Base-by-base conservation (phyloP, 768 basidiomycete genomes). In the Erythrobasidium yunnanense region DNA sequence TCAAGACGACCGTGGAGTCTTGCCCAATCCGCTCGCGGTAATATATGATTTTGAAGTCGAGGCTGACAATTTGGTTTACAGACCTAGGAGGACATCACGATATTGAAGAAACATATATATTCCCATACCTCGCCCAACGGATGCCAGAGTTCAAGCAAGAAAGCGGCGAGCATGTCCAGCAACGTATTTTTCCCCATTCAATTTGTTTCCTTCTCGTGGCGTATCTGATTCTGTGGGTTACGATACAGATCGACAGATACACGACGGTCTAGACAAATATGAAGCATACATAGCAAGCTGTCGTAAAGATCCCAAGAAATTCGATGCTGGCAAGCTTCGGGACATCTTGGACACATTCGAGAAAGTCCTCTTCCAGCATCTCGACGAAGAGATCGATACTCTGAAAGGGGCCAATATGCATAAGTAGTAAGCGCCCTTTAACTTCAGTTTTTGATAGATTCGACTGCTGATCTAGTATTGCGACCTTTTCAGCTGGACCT, bases 101-200 rank as follows among this genome's bases (percentile, higher is more conserved):
- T 25, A 58, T 58, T 25, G 56, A 58, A 58, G 56, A 76, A 69
- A 67, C 70, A 25, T 71, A 76, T 65, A 73, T 76, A 54, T 76
- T 76, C 69, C 76, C 76, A 17, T 66, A 74, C 1, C 67, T 76
- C 27, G 76, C 73, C 13, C 70, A 69, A 66, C 72, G 73, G 66
- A 75, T 76, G 76, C 76, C 76, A 6, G 74, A 75, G 63, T 76
- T 76, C 72, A 74, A 75, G 66, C 66, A 65, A 17, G 76, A 73
- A 13, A 69, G 71, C 8, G 76, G 76, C 5, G 72, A 72, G 65
- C 76, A 76, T 66, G 63, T 76, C 1, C 69, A 75, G 66, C 70
- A 74, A 17, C 75, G 76, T 75, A 52, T 65, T 73, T 67, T 22
- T 15, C 22, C 38, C 11, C 55, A 33, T 60, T 56, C 30, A 2